Evolutionary conservation across 106 monocot species (phyloP), one percentile per base, ranked within the genome.

Genomic region (Allium cepa): DNA sequence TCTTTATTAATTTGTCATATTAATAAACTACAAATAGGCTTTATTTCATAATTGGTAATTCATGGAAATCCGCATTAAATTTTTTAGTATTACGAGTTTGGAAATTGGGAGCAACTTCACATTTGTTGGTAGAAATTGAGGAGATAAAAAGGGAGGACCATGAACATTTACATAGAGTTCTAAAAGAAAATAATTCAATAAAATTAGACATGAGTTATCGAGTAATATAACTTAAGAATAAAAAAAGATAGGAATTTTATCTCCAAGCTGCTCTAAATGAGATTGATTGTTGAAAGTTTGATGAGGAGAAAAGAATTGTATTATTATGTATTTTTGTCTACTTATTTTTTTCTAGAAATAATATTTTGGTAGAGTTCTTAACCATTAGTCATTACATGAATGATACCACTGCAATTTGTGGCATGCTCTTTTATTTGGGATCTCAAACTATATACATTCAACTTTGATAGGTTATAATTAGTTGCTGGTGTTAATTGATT

Each of bases 231-330:
- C 22, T 22, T 22, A 22, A 83, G 78, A 57, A 86, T 81, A 68
- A 86, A 80, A 59, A 82, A 86, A 46, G 68, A 68, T 49, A 65
- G 47, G 22, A 22, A 22, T 22, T 22, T 22, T 22, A 22, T 1
- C 22, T 0, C 1, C 22, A 22, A 22, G 22, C 22, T 22, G 22
- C 22, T 22, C 22, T 22, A 22, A 22, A 22, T 22, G 22, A 22
- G 22, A 22, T 22, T 22, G 22, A 22, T 22, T 22, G 22, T 22
- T 0, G 1, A 22, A 72, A 72, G 55, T 69, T 81, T 36, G 77
- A 63, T 9, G 76, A 59, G 57, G 80, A 81, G 50, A 80, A 78
- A 51, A 56, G 69, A 78, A 81, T 75, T 80, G 78, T 22, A 73
- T 26, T 22, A 66, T 26, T 13, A 53, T 53, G 13, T 10, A 13